These are phyloP conservation scores for Bombardia bombarda DNA, from an alignment of 495 filamentous ascomycete species.

Conservation along the genomic window DNA sequence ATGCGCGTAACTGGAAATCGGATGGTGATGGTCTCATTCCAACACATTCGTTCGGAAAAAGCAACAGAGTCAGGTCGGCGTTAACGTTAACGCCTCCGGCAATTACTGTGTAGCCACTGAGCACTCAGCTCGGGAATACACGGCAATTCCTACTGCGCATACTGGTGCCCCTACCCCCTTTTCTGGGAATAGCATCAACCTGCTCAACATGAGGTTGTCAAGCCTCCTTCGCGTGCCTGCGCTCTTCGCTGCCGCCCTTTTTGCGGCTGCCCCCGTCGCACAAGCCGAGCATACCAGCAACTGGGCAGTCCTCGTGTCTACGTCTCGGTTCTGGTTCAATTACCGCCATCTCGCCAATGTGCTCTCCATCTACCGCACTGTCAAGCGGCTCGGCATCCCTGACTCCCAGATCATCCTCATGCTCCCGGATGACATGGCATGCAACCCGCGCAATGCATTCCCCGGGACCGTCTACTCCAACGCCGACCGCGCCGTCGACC, in stretches of 20 bases:
- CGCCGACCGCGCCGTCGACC: conserved; percentile 86
- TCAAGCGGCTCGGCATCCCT: conserved; percentile 95
- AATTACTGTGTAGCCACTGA: too few relatives aligned
- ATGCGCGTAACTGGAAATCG: too few relatives aligned
- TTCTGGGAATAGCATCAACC: neutral
- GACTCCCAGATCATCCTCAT: conserved; percentile 99
- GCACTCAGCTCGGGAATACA: too few relatives aligned
- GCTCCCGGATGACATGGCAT: conserved; percentile 99
- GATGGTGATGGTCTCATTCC: too few relatives aligned
- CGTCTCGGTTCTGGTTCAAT: conserved; percentile 99
- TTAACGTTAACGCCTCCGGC: too few relatives aligned
- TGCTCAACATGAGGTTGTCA: conserved; percentile 30
- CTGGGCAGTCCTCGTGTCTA: conserved; percentile 96
- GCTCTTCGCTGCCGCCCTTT: conserved; percentile 35
- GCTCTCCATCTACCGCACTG: conserved; percentile 93
- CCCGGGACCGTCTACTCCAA: conserved; percentile 98
- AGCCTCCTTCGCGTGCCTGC: conserved; percentile 29
- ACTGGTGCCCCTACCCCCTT: neutral
- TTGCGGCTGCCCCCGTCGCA: conserved; percentile 31
- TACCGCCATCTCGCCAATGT: conserved; percentile 98
- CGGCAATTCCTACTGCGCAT: neutral
- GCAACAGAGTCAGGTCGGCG: too few relatives aligned
- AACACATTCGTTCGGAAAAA: too few relatives aligned
- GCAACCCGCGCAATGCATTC: conserved; percentile 97
- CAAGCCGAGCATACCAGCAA: conserved; percentile 87